phyloP scores from a whole-genome alignment of 768 basidiomycete species.

The Calocybe indica region DNA sequence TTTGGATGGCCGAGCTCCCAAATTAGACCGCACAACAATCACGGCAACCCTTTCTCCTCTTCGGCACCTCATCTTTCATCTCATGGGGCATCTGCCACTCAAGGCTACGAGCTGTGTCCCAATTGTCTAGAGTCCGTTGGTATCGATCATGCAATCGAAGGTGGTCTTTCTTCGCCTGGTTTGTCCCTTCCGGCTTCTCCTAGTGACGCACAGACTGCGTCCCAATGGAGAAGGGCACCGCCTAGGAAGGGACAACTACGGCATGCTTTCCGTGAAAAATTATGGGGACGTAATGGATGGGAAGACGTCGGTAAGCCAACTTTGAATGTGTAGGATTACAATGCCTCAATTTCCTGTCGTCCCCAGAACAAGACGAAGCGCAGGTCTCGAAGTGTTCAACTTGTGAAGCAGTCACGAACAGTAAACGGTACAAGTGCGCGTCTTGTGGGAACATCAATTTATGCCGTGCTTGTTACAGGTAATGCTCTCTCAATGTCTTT shows the following conservation, averaged over 20 bases:
- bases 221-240: slow-evolving; percentile 60
- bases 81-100: slow-evolving; percentile 11
- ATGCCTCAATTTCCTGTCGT: slow-evolving; percentile 1
- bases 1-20: background rate
- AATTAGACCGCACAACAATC: slow-evolving; percentile 27
- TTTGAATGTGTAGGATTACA: background rate
- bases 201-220: slow-evolving; percentile 46
- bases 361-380: slow-evolving; percentile 61
- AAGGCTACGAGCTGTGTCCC: slow-evolving; percentile 82
- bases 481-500: slow-evolving; percentile 7
- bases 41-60: slow-evolving; percentile 35
- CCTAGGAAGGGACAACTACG: slow-evolving; percentile 75
- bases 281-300: slow-evolving; percentile 84
- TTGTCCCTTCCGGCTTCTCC: slow-evolving; percentile 42
- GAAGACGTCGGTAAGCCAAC: slow-evolving; percentile 72
- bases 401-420: slow-evolving; percentile 57
- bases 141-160: slow-evolving; percentile 69
- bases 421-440: slow-evolving; percentile 78
- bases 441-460: slow-evolving; percentile 76
- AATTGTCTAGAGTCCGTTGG: slow-evolving; percentile 76
- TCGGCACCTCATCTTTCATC: slow-evolving; percentile 19
- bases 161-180: slow-evolving; percentile 41
- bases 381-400: slow-evolving; percentile 68
- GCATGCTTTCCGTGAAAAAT: slow-evolving; percentile 82
- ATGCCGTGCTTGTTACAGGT: slow-evolving; percentile 84